phyloP scores from a whole-genome alignment of 768 basidiomycete species.

The Tricholoma flavovirens region DNA sequence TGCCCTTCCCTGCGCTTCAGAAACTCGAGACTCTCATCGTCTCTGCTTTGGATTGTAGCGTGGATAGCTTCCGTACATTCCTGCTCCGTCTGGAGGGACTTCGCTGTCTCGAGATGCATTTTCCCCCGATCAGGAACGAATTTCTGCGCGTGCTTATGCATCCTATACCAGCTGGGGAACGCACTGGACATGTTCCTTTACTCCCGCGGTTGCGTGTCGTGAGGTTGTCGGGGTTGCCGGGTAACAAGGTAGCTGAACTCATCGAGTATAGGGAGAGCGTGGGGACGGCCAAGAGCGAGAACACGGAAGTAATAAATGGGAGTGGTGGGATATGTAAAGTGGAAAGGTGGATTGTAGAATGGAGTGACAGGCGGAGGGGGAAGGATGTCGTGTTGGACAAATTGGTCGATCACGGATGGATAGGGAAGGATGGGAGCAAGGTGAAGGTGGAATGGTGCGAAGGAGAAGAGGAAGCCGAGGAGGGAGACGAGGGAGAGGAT shows the following conservation, averaged over 20 bases:
- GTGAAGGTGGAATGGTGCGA: conserved; percentile 26
- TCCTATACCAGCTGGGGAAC: not conserved
- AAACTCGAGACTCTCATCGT: conserved; percentile 33
- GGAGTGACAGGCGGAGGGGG: conserved; percentile 28
- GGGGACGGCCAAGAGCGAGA: not conserved
- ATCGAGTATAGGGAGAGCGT: conserved; percentile 15
- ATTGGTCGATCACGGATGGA: conserved; percentile 32
- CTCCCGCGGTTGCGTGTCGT: conserved; percentile 18
- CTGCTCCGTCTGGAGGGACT: conserved; percentile 30
- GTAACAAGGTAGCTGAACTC: conserved; percentile 11
- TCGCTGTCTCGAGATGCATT: conserved; percentile 38
- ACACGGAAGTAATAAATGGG: not conserved
- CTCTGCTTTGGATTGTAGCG: conserved; percentile 37
- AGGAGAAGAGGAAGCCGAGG: conserved; percentile 24
- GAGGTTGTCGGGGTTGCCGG: conserved; percentile 18
- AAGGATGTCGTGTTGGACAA: conserved; percentile 31
- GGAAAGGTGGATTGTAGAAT: conserved; percentile 26
- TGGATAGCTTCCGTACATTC: conserved; percentile 28
- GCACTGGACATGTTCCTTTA: conserved; percentile 8
- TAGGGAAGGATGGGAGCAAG: conserved; percentile 15
- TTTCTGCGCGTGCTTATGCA: conserved; percentile 1
- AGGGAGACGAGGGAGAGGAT: conserved; percentile 23
- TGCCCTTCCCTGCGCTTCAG: conserved; percentile 26
- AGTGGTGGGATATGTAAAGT: conserved; percentile 2
- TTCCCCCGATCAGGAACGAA: conserved; percentile 25